Base-by-base conservation (phyloP, 2,329 filamentous ascomycete species). In the Apiospora koreana region DNA sequence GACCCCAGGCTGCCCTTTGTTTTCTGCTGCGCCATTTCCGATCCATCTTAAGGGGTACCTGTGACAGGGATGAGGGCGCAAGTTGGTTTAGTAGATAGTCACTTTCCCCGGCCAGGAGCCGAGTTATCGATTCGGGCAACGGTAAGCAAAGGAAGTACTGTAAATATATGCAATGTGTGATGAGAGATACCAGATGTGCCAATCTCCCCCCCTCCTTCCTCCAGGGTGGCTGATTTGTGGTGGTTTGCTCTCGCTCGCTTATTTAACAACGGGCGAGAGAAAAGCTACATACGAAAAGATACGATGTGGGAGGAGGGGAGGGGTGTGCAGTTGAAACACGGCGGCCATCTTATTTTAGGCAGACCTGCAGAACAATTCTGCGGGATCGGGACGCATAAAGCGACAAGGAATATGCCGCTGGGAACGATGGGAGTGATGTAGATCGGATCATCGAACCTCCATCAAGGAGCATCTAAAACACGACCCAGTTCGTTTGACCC, bases 261-360 rank as follows among this genome's bases (percentile, higher is more conserved):
- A 62, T 38, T 62, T 62, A 4, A 62, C 31, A 62, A 62, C 54
- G 54, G 54, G 31, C 31, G 31, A 38, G 21, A 62, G 21, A n/a
- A 14, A 8, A 46, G 5, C 43, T n/a, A 46, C 35, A 8, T n/a
- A 46, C 35, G 35, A 18, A 38, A n/a, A 62, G 54, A 62, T 62
- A 62, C 31, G 54, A 38, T 43, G 45, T 31, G 25, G 65, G 65
- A 68, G 58, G 50, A 65, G 45, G 68, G 50, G 71, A 35, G 35
- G 73, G 71, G 72, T 68, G 70, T 62, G 58, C 43, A 68, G 69
- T 75, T 73, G 73, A 74, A 75, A 73, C 74, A 73, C 71, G 35
- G 43, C 71, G 35, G 43, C 71, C 69, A 70, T 71, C 69, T 72
- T 69, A 69, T 73, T 74, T 74, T 74, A 71, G 74, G 70, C 70